Evolutionary conservation across 805 yeast species (phyloP).

Genomic region (Ogataea sp.): DNA sequence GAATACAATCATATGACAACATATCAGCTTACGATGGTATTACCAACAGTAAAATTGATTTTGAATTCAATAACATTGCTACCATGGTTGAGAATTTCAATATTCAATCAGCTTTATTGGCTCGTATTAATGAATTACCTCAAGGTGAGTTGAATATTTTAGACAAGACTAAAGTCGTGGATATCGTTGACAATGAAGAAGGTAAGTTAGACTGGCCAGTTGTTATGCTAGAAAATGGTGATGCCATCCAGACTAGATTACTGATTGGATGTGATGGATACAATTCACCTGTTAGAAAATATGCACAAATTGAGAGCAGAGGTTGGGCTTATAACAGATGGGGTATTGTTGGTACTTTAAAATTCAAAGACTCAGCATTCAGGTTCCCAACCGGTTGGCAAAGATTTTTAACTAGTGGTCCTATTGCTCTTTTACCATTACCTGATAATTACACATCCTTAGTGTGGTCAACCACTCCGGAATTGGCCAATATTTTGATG

Average conservation of each 20-base stretch:
- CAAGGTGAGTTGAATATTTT: conserved; percentile 31
- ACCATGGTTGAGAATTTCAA: conserved; percentile 87
- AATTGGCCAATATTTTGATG: conserved; percentile 54
- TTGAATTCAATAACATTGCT: conserved; percentile 60
- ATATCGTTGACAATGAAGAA: conserved; percentile 32
- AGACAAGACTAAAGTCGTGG: conserved; percentile 62
- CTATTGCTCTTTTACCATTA: conserved; percentile 83
- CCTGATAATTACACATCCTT: conserved; percentile 83
- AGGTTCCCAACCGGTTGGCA: conserved; percentile 78
- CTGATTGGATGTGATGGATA: conserved; percentile 94
- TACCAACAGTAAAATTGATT: conserved; percentile 62
- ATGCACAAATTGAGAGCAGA: conserved; percentile 71
- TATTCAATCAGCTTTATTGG: conserved; percentile 66
- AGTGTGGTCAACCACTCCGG: conserved; percentile 89
- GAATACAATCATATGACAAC: conserved; percentile 74
- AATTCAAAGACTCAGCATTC: conserved; percentile 63
- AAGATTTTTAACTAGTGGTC: conserved; percentile 85
- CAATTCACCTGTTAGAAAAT: conserved; percentile 84
- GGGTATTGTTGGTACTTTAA: conserved; percentile 90
- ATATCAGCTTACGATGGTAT: conserved; percentile 81
- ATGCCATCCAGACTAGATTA: conserved; percentile 55
- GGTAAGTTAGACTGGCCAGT: conserved; percentile 61
- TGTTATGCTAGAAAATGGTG: conserved; percentile 61
- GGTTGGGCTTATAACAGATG: conserved; percentile 89
- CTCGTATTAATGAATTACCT: conserved; percentile 39